Evolutionary conservation across 345 rosid genomes (phyloP).

Genomic region (Rhizophora mangle): DNA sequence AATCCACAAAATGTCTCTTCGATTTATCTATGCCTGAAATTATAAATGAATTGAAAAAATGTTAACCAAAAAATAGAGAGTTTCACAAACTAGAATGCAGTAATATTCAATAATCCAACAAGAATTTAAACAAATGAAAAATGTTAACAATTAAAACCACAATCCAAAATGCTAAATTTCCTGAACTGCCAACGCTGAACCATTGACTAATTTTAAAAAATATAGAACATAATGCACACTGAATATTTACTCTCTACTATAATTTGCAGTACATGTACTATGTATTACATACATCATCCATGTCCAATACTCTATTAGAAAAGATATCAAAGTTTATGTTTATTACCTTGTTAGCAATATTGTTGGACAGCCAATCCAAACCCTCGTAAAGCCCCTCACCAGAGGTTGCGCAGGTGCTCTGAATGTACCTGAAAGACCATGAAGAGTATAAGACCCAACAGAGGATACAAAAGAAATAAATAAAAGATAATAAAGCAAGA

Average conservation of each 20-base stretch:
- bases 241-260: too few relatives aligned
- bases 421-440: neutral
- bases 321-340: neutral
- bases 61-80: neutral
- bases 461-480: neutral
- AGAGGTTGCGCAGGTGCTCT: conserved; percentile 4
- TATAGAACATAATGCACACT: too few relatives aligned
- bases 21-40: neutral
- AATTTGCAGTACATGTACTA: too few relatives aligned
- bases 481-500: neutral
- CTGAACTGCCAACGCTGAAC: too few relatives aligned
- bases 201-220: too few relatives aligned
- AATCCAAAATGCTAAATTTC: too few relatives aligned
- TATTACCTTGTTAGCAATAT: conserved; percentile 5
- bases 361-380: conserved; percentile 1
- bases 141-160: neutral
- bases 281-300: too few relatives aligned
- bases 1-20: neutral
- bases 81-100: neutral
- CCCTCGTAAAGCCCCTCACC: conserved; percentile 5
- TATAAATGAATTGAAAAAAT: neutral
- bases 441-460: neutral
- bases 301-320: too few relatives aligned
- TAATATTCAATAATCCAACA: neutral
- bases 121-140: neutral